Evolutionary conservation across 805 yeast genomes (phyloP), one percentile per base, ranked within the genome.

Genomic region (Candida qinlingensis): DNA sequence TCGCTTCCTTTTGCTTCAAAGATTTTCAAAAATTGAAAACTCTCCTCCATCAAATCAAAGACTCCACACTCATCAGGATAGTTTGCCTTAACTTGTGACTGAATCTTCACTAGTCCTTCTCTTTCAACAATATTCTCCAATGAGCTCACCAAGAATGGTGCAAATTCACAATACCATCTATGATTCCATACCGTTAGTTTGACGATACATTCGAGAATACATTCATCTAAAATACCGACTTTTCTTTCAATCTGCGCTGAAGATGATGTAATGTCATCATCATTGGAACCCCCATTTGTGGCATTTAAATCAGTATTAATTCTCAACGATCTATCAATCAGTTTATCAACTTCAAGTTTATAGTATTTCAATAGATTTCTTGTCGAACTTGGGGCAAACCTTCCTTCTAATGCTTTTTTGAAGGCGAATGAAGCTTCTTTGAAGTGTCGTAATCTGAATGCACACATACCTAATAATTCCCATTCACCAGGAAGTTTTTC

Each of bases 171-270:
- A 69, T 92, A 95, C 99, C 99, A 94, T 62, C 99, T 80, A 66
- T 91, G 97, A 62, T 89, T 86, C 97, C 98, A 95, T n/a, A 94
- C 96, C n/a, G 85, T 70, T 46, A 94, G 70, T 59, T 85, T 86
- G 35, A 91, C 87, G 48, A 82, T 68, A 26, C 84, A 70, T 49
- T 85, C 89, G 50, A 91, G 71, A 10, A 88, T 79, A 11, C 49
- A 44, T 25, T 57, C 60, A 44, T 63, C 64, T 45, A 78, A 62
- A 46, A 67, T 71, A 44, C 64, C 67, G 28, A 74, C 61, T 29
- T 69, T 66, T 48, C 72, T 65, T 28, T 60, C 53, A n/a, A 66
- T 46, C 34, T 57, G 58, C 7, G 60, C 54, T 1, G 63, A 52
- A 34, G 19, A 19, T 19, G 19, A 19, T 19, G 19, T 2, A 19